Conservation (phyloP, 73 alveolate species). For the Stentor roeselii region DNA sequence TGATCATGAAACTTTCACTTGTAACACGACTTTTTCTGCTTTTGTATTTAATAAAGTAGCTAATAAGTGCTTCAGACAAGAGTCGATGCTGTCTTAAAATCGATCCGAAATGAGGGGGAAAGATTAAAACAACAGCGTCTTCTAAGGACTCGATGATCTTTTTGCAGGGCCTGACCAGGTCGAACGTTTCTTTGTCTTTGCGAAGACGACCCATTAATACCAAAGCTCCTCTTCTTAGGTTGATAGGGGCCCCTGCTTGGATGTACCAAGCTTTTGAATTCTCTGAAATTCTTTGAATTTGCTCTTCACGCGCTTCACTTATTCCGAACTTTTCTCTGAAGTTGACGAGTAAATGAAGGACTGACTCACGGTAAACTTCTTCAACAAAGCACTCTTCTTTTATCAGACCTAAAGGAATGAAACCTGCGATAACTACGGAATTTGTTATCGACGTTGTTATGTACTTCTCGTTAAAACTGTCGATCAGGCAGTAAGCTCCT, state of each 20-base stretch:
- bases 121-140: not conserved
- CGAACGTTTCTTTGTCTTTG: not conserved
- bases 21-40: not conserved
- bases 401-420: conserved; percentile 4
- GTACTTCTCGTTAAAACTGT: conserved; percentile 7
- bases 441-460: not conserved
- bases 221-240: conserved; percentile 19
- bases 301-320: not conserved
- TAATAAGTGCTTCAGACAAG: not conserved
- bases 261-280: not conserved
- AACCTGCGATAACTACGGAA: not conserved
- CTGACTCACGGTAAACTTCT: not conserved
- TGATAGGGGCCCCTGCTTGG: not conserved
- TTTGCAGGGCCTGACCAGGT: not conserved
- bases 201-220: not conserved
- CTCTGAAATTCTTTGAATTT: not conserved
- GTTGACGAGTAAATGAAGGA: not conserved
- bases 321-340: not conserved
- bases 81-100: not conserved
- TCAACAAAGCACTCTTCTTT: not conserved
- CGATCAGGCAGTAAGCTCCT: conserved; percentile 28
- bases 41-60: not conserved
- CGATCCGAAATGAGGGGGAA: not conserved
- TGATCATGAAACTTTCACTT: not conserved
- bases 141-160: not conserved